phyloP scores from a whole-genome alignment of 257 asterid genomes.

The Nicotiana attenuata region DNA sequence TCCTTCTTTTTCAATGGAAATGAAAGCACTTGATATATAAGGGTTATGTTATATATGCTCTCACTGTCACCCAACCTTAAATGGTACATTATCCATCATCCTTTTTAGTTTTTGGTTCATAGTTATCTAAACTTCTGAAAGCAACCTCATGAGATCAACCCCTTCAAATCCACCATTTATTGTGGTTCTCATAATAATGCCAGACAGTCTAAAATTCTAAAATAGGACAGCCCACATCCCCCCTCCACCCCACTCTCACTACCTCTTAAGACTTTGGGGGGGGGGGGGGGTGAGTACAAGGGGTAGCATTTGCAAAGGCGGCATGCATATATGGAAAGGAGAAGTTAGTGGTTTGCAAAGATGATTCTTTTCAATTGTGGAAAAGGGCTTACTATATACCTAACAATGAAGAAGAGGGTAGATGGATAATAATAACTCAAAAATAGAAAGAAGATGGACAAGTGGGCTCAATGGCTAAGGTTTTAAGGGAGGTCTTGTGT shows the following conservation, averaged over 20 bases:
- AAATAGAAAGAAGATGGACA: background rate
- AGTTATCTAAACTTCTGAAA: constrained; percentile 34
- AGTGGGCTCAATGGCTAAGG: constrained; percentile 19
- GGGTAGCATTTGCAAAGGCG: constrained; percentile 26
- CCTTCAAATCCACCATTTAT: constrained; percentile 15
- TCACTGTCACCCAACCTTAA: constrained; percentile 20
- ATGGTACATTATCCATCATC: constrained; percentile 11
- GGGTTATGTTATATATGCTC: constrained; percentile 10
- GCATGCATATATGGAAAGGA: constrained; percentile 49
- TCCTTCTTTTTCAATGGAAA: constrained; percentile 15
- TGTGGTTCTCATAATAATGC: constrained; percentile 39
- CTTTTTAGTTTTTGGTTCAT: constrained; percentile 5
- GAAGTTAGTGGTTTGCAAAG: constrained; percentile 1
- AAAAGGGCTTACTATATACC: constrained; percentile 6
- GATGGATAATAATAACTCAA: background rate
- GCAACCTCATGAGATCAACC: constrained; percentile 30
- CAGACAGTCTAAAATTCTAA: background rate
- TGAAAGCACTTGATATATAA: constrained; percentile 24
- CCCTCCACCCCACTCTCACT: background rate
- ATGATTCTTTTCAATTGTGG: constrained; percentile 18
- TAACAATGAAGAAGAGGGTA: constrained; percentile 11
- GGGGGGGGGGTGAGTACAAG: constrained; percentile 4
- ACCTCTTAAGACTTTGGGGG: background rate
- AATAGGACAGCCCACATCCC: constrained; percentile 15
- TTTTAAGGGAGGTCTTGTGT: constrained; percentile 13